These are phyloP conservation scores for Curvularia spicifera DNA, from an alignment of 2,329 filamentous ascomycete genomes.

Conservation along the genomic window DNA sequence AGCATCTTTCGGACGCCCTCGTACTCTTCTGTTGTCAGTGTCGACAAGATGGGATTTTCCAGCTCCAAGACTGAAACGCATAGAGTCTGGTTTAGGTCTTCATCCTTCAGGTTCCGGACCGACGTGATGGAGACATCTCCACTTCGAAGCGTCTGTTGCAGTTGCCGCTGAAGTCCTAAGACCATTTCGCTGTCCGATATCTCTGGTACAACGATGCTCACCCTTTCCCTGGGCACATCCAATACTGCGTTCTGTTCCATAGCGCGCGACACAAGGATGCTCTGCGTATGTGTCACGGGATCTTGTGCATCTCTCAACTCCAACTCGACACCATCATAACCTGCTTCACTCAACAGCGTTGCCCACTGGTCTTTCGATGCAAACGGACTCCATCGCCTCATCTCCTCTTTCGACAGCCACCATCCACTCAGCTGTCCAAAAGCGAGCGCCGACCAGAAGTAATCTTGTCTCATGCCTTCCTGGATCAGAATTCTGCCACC, in stretches of 20 bases:
- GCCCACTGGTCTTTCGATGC: slow-evolving; percentile 2
- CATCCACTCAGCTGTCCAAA: slow-evolving; percentile 6
- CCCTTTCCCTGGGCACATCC: neutral
- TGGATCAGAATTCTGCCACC: neutral
- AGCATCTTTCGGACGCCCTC: slow-evolving; percentile 5
- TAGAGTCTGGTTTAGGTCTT: neutral
- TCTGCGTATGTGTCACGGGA: slow-evolving; percentile 5
- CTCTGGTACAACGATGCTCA: neutral
- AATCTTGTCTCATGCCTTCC: slow-evolving; percentile 2
- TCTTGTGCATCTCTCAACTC: slow-evolving; percentile 3
- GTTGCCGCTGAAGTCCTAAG: neutral
- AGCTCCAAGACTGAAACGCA: slow-evolving; percentile 2
- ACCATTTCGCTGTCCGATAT: neutral
- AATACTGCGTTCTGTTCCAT: neutral
- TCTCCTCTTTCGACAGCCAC: slow-evolving; percentile 8
- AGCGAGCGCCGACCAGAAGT: slow-evolving; percentile 4
- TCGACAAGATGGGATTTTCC: neutral
- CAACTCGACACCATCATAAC: neutral
- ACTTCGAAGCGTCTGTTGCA: neutral
- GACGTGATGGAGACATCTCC: neutral
- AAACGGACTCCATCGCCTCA: slow-evolving; percentile 2
- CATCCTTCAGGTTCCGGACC: neutral
- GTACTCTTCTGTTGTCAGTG: slow-evolving; percentile 1
- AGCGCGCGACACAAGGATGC: slow-evolving; percentile 4
- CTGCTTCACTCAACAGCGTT: neutral